Base-by-base conservation (phyloP, 192 early-diverging fungal genomes). In the Backusella westeae region DNA sequence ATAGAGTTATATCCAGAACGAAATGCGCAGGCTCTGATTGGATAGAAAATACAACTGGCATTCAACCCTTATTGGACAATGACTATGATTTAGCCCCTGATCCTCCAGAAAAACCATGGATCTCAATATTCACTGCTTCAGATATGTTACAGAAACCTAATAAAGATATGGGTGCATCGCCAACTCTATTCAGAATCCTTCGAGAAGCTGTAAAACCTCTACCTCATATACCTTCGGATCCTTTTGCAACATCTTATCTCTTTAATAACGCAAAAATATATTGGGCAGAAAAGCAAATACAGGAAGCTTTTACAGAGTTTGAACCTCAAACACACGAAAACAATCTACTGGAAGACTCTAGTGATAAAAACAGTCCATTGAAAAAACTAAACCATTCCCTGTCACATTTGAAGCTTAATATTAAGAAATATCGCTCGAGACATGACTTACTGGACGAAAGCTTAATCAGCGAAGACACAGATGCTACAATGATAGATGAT, bases 231-330 rank as follows among this genome's bases (percentile, higher is more conserved):
- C 42, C 72, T 17, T 56, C 72, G 6, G 56, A 74, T 34, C 72
- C 72, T 15, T 74, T 74, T 39, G 72, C 53, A 17, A n/a, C 52
- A 39, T 74, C 72, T 26, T 74, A 74, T 35, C 36, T 74, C 4
- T 74, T 74, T 65, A 41, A 56, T 29, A 38, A 34, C 1, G 23
- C 52, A 26, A 56, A 74, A 21, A 34, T 65, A 14, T 74, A 49
- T 7, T 65, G 56, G 72, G 72, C 26, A 2, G 72, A 74, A 39
- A 35, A 26, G 4, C 56, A 65, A 41, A 34, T 74, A 39, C 34
- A 39, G 26, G 72, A 74, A 34, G 72, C 72, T 5, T 74, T 74
- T 66, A 74, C 35, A 39, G 72, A 74, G 72, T 74, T 74, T 19
- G 6, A n/a, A 8, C 46, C 72, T 23, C 41, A 29, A 17, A 42